Evolutionary conservation across 805 yeast genomes (phyloP), one percentile per base, ranked within the genome.

Genomic region (Candida manassasensis): DNA sequence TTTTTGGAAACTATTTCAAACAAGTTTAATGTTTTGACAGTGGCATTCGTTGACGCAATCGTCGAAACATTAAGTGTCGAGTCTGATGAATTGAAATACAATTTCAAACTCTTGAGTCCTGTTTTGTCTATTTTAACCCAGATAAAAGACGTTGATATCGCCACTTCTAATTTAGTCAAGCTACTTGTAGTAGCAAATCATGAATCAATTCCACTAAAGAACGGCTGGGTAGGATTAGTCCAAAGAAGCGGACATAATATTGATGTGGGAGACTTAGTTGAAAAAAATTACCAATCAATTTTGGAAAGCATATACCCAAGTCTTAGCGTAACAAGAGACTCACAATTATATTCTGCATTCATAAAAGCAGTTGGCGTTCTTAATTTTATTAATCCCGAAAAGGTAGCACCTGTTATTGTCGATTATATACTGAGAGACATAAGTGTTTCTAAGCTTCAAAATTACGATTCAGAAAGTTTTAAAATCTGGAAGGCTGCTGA

Each of bases 161-260:
- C 46, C 2, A 35, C 40, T 15, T 29, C 37, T 7, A 52, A 52
- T 39, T 50, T 61, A 28, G 30, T 33, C 14, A 41, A 46, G 19
- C 44, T 63, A 16, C 37, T 61, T 22, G 46, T 59, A 7, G 45
- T 54, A 4, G 56, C 69, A 2, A 58, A 60, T 43, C 55, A 56
- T 36, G 24, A 44, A 7, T 35, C 32, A 4, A 42, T 61, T 43
- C 57, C 29, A 38, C 55, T 42, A 60, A 66, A 52, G 60, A 57
- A 73, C 40, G 80, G 82, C 2, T 90, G 97, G 97, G 82, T 87
- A 21, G 84, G 84, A 0, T 57, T 87, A 27, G 79, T 79, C 24
- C 74, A 81, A 47, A 63, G 74, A 30, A 71, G 83, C 6, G 50
- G 59, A 2, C 48, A 71, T 19, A 38, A 36, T 6, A 38, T 61